Percentiles rank a stretch among this genome's conserved stretches.
These are phyloP conservation scores for Cornus controversa DNA, from an alignment of 148 eudicot genomes.

Conservation along the genomic window DNA sequence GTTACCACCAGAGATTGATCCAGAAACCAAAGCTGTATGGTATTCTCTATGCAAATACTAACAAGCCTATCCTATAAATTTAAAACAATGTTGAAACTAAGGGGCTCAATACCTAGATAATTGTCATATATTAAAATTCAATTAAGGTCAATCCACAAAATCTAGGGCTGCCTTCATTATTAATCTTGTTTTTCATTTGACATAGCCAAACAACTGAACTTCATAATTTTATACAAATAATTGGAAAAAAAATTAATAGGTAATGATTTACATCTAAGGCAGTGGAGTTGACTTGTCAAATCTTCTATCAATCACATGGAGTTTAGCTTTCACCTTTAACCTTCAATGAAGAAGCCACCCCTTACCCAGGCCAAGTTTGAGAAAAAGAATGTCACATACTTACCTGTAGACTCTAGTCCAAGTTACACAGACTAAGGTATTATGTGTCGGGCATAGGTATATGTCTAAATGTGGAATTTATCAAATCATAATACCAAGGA, in stretches of 20 bases:
- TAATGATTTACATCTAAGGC: background rate
- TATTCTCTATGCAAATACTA: background rate
- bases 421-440: too few species aligned
- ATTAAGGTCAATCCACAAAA: background rate
- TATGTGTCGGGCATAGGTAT: too few species aligned
- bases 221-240: background rate
- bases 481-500: too few species aligned
- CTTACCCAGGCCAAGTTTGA: background rate
- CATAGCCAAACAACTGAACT: background rate
- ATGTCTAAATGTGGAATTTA: too few species aligned
- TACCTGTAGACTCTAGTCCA: too few species aligned
- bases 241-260: background rate
- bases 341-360: background rate
- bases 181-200: background rate
- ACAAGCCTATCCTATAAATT: background rate
- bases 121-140: background rate
- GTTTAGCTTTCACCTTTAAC: too few species aligned
- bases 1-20: slow-evolving; percentile 12
- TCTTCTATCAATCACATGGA: background rate
- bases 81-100: background rate
- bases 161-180: background rate
- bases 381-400: background rate
- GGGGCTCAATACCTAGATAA: background rate
- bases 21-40: slow-evolving; percentile 11
- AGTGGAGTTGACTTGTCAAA: background rate